Conservation (phyloP, 2,329 filamentous ascomycete species). For the Venturiaceae sp. region DNA sequence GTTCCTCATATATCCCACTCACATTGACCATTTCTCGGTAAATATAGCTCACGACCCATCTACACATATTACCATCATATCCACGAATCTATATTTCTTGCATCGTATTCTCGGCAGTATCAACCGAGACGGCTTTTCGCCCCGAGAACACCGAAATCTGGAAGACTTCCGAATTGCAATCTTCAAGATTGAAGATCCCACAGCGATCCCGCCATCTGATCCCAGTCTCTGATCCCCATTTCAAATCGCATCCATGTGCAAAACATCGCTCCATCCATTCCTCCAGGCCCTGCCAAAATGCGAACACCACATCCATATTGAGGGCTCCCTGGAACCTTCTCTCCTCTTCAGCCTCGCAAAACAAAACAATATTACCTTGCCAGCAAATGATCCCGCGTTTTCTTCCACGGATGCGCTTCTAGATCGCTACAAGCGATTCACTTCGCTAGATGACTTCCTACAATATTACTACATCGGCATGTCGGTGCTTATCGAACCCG, state of each 20-base stretch:
- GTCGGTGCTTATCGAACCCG: slow-evolving; percentile 52
- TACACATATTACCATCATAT: not conserved
- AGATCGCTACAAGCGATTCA: slow-evolving; percentile 57
- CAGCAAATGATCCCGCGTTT: slow-evolving; percentile 51
- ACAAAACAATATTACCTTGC: slow-evolving; percentile 54
- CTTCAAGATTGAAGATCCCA: not conserved
- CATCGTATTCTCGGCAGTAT: not conserved
- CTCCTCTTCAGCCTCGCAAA: slow-evolving; percentile 61
- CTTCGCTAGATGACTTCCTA: slow-evolving; percentile 67
- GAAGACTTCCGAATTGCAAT: not conserved
- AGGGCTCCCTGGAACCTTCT: slow-evolving; percentile 61
- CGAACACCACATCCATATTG: slow-evolving; percentile 74
- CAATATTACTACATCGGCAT: slow-evolving; percentile 72
- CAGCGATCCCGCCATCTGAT: not conserved
- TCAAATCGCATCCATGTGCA: slow-evolving; percentile 39
- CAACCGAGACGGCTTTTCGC: not conserved
- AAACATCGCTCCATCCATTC: slow-evolving; percentile 46
- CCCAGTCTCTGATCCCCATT: not conserved
- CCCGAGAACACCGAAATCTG: not conserved
- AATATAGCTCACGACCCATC: not conserved
- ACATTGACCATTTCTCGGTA: not conserved
- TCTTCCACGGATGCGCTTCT: slow-evolving; percentile 48
- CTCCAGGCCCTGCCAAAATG: slow-evolving; percentile 63
- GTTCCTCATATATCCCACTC: not conserved
- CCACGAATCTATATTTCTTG: not conserved